These are phyloP conservation scores for Venturia aucupariae DNA, from an alignment of 2,329 filamentous ascomycete species.

Conservation along the genomic window DNA sequence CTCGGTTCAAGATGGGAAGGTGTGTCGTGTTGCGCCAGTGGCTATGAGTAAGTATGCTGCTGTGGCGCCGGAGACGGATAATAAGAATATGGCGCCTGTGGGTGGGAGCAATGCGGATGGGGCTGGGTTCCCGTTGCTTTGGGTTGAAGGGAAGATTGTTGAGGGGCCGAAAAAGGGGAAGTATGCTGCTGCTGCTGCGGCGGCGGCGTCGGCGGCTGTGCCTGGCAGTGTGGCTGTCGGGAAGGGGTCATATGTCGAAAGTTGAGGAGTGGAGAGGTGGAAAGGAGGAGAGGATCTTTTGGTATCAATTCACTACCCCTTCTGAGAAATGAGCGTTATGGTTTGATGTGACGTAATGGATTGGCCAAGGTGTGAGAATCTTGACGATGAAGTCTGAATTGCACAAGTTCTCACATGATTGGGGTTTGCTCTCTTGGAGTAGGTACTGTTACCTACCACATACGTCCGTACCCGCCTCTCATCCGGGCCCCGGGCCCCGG, in stretches of 20 bases:
- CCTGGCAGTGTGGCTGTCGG: neutral
- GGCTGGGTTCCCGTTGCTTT: neutral
- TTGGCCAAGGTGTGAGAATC: too few species aligned
- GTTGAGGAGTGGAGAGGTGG: too few species aligned
- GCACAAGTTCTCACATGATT: too few species aligned
- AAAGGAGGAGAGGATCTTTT: neutral
- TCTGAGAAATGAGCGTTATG: neutral
- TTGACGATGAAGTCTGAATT: too few species aligned
- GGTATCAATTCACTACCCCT: neutral
- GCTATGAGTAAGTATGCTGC: neutral
- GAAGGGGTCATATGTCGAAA: neutral
- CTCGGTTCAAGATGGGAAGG: neutral
- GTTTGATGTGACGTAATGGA: too few species aligned
- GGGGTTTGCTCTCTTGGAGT: too few species aligned
- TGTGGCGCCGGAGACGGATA: slow-evolving; percentile 7
- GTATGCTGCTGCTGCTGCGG: neutral
- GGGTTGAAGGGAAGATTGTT: neutral
- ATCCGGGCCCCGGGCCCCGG: too few species aligned
- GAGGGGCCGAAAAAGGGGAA: neutral
- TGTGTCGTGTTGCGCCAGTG: slow-evolving; percentile 8
- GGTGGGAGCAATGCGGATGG: slow-evolving; percentile 2
- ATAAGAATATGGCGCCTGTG: neutral
- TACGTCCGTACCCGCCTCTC: too few species aligned
- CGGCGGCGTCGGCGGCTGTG: neutral
- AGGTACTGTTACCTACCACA: too few species aligned